A percentile compares a stretch with the other conserved stretches of the same genome.
Conservation (phyloP, 768 basidiomycete species). For the Udeniomyces megalosporus region DNA sequence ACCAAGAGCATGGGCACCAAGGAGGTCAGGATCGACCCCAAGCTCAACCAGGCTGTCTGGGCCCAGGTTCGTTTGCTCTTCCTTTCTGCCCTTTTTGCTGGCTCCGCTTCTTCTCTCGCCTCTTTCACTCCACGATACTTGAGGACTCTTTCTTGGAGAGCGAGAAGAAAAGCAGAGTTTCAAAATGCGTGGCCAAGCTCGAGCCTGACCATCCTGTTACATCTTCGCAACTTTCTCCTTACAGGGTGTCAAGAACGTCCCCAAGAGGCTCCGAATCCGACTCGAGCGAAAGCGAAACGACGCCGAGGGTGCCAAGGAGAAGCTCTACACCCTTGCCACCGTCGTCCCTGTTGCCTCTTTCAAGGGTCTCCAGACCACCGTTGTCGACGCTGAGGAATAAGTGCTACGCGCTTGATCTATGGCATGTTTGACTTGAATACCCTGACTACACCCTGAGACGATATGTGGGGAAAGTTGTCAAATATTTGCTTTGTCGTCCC, state of each 20-base stretch:
- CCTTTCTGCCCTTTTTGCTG: background rate
- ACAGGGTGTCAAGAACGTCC: constrained; percentile 75
- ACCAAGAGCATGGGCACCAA: constrained; percentile 87
- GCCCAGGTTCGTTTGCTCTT: constrained; percentile 32
- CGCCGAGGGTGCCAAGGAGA: constrained; percentile 96
- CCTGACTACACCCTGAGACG: too few species aligned
- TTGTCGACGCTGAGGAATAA: constrained; percentile 42
- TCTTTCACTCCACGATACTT: background rate
- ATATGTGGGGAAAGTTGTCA: too few species aligned
- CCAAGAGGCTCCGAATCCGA: constrained; percentile 77
- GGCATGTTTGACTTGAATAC: too few species aligned
- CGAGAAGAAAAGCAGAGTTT: background rate
- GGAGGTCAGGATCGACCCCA: constrained; percentile 87
- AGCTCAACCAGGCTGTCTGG: constrained; percentile 93
- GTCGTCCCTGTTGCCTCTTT: constrained; percentile 39
- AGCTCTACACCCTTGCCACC: constrained; percentile 80
- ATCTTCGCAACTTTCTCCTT: background rate
- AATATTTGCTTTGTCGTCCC: too few species aligned
- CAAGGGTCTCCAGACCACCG: constrained; percentile 69
- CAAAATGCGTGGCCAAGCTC: too few species aligned
- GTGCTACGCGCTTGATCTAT: too few species aligned
- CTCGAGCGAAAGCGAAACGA: constrained; percentile 98
- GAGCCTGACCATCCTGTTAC: background rate
- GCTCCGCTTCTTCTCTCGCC: background rate
- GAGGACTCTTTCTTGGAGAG: background rate